Conservation (phyloP, 306 rosid genomes). For the Clitoria ternatea region DNA sequence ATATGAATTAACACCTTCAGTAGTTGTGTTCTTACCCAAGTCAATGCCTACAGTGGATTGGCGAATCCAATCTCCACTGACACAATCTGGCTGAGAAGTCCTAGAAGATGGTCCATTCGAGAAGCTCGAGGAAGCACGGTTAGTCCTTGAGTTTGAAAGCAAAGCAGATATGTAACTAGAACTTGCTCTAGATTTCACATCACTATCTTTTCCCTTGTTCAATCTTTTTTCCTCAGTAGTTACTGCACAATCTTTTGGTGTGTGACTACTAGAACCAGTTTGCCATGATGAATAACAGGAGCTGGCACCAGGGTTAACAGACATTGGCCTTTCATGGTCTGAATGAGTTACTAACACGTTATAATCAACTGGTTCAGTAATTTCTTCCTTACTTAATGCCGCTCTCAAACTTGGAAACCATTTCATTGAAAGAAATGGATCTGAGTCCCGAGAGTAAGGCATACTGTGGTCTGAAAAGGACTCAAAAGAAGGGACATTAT, state of each 20-base stretch:
- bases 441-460: conserved; percentile 43
- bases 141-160: conserved; percentile 34
- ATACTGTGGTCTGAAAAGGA: conserved; percentile 43
- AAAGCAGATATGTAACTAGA: conserved; percentile 28
- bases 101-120: conserved; percentile 47
- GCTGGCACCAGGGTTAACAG: conserved; percentile 38
- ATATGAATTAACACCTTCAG: conserved; percentile 32
- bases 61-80: conserved; percentile 39
- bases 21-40: conserved; percentile 35
- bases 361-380: conserved; percentile 26
- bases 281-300: conserved; percentile 31
- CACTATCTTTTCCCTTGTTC: conserved; percentile 24
- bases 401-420: conserved; percentile 45
- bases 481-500: conserved; percentile 39
- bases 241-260: conserved; percentile 23
- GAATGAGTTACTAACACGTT: conserved; percentile 33
- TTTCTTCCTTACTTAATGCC: conserved; percentile 33
- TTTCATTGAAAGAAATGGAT: conserved; percentile 36
- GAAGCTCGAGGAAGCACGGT: conserved; percentile 43
- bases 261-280: conserved; percentile 26
- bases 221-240: conserved; percentile 28
- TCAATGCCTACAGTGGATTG: conserved; percentile 27
- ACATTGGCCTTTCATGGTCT: conserved; percentile 39
- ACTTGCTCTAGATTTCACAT: conserved; percentile 26
- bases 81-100: conserved; percentile 44